These are phyloP conservation scores for Pyrenochaeta sp. DNA, from an alignment of 2,329 filamentous ascomycete genomes.

Conservation along the genomic window DNA sequence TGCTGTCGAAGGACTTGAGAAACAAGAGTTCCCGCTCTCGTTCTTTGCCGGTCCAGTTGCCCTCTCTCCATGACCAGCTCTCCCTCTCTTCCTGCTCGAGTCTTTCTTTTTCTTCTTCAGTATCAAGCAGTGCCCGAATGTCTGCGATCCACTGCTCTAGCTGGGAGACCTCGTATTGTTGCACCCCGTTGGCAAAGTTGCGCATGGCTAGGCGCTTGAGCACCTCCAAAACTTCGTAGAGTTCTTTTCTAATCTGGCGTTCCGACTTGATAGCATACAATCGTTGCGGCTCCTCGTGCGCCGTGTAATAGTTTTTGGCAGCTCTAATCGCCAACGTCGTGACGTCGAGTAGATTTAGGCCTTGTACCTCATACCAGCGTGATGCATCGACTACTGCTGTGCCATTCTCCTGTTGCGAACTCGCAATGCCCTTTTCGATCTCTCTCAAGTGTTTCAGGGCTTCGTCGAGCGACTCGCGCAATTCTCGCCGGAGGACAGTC, in stretches of 20 bases:
- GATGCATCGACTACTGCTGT: slow-evolving; percentile 53
- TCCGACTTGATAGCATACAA: slow-evolving; percentile 89
- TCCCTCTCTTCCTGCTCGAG: slow-evolving; percentile 75
- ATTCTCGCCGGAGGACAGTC: slow-evolving; percentile 75
- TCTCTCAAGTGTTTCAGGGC: slow-evolving; percentile 74
- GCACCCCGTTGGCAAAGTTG: slow-evolving; percentile 84
- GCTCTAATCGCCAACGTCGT: slow-evolving; percentile 95
- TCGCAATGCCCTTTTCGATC: slow-evolving; percentile 53
- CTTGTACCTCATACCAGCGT: slow-evolving; percentile 86
- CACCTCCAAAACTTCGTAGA: slow-evolving; percentile 87
- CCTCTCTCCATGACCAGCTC: slow-evolving; percentile 80
- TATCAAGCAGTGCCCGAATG: slow-evolving; percentile 77
- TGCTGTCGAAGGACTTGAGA: slow-evolving; percentile 75
- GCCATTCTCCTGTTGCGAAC: slow-evolving; percentile 11
- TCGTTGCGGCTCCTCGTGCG: slow-evolving; percentile 85
- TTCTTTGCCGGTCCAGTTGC: slow-evolving; percentile 77
- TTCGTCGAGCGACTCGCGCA: slow-evolving; percentile 73
- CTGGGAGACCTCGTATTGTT: slow-evolving; percentile 76
- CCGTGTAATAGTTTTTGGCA: slow-evolving; percentile 95
- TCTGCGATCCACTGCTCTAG: slow-evolving; percentile 82
- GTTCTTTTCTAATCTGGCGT: slow-evolving; percentile 81
- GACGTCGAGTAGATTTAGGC: slow-evolving; percentile 89
- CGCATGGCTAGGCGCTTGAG: slow-evolving; percentile 90
- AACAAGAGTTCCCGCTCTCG: slow-evolving; percentile 83
- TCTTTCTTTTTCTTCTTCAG: slow-evolving; percentile 80